A percentile compares a stretch with the other conserved stretches of the same genome.
phyloP scores from a whole-genome alignment of 2,329 filamentous ascomycete genomes.

The Phoma sp. region DNA sequence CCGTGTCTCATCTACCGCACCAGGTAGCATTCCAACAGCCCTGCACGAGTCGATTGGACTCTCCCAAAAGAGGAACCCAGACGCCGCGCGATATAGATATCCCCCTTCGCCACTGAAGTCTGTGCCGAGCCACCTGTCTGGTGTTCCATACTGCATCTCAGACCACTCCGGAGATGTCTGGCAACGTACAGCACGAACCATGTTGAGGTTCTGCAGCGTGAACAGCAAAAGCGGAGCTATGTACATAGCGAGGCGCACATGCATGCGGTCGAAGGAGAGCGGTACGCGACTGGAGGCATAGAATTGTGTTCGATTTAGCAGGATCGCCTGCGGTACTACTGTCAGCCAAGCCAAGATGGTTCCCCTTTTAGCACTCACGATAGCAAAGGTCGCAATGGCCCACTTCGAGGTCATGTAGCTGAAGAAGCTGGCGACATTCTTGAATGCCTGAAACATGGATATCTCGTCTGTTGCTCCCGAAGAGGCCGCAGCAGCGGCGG shows the following conservation, averaged over 20 bases:
- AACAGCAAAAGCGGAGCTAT: conserved; percentile 41
- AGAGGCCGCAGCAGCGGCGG: conserved; percentile 50
- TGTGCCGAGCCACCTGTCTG: conserved; percentile 50
- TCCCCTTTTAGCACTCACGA: conserved; percentile 55
- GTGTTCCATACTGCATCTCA: conserved; percentile 54
- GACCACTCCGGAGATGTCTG: conserved; percentile 69
- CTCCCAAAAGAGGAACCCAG: conserved; percentile 73
- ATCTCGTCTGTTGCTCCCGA: conserved; percentile 39
- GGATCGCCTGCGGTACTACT: conserved; percentile 65
- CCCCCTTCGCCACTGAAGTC: conserved; percentile 65
- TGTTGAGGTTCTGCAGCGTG: conserved; percentile 65
- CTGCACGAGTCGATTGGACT: conserved; percentile 76
- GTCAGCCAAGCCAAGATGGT: conserved; percentile 1
- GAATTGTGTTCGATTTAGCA: conserved; percentile 90
- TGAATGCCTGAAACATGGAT: conserved; percentile 59
- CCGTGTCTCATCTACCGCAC: conserved; percentile 58
- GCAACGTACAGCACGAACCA: conserved; percentile 88
- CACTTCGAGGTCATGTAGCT: conserved; percentile 72
- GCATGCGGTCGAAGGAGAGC: conserved; percentile 74
- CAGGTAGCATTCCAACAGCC: conserved; percentile 71
- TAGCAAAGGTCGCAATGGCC: conserved; percentile 85
- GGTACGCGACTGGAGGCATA: conserved; percentile 88
- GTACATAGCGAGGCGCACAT: conserved; percentile 47
- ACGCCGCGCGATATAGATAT: conserved; percentile 74
- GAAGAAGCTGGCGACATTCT: conserved; percentile 84